Evolutionary conservation across 257 asterid species (phyloP), one percentile per base, ranked within the genome.

Genomic region (Knoxia roxburghii): DNA sequence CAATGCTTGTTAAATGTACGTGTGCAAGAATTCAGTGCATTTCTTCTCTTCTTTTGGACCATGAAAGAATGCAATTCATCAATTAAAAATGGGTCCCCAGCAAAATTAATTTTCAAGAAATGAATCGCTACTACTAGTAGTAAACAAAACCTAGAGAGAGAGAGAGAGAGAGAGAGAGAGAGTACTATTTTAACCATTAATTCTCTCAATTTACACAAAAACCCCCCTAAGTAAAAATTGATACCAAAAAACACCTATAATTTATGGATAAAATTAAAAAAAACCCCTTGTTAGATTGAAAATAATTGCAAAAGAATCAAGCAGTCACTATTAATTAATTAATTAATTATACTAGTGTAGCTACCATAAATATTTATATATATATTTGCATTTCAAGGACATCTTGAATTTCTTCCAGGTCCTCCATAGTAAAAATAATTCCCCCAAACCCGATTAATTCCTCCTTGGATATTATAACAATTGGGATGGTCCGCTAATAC

Each of bases 361-460:
- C n/a, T n/a, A n/a, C n/a, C n/a, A n/a, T n/a, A n/a, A n/a, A 85
- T 32, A 5, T 43, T 3, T 43, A 5, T 7, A 45, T 45, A 45
- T 32, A 46, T 56, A n/a, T 59, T 61, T 62, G 45, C 17, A 24
- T n/a, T 37, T 77, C 59, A 83, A 58, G 85, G 75, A 69, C 85
- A 83, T 45, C 77, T 81, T 13, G 81, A 54, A 57, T 83, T 83
- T 78, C 79, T 78, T 21, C 88, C 88, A 2, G 88, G 88, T 18
- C 88, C 88, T 73, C 88, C 88, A 68, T 83, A 80, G 27, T 83
- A 83, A 72, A 83, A 83, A 64, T 83, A 83, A 68, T 76, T 80
- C 0, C 88, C 88, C 88, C 88, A 83, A 62, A 78, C 85, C 0
- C 69, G 68, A 71, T 80, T 83, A 64, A 68, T 13, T 29, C 85